These are phyloP conservation scores for Hsuehochloa calcarea DNA, from an alignment of 176 grass and related monocot species.

Conservation along the genomic window DNA sequence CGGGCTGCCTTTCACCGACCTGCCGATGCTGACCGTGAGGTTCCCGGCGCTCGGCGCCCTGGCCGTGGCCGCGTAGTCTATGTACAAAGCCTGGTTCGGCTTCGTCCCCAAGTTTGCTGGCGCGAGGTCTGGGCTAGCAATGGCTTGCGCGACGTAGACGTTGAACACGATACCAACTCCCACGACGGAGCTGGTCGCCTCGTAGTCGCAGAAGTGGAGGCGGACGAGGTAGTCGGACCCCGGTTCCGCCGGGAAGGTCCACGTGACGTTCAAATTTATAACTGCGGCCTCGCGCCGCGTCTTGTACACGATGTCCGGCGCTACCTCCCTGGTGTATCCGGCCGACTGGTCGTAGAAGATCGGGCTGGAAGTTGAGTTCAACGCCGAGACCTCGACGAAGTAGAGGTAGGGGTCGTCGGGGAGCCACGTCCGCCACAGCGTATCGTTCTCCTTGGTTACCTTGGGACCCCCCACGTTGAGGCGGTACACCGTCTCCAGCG, in stretches of 20 bases:
- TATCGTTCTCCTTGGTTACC: constrained; percentile 38
- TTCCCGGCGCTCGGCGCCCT: constrained; percentile 3
- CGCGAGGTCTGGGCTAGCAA: background rate
- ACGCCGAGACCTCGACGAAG: background rate
- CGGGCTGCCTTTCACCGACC: background rate
- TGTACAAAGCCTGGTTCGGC: constrained; percentile 27
- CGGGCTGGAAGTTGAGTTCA: background rate
- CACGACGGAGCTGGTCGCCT: background rate
- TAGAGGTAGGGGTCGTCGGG: constrained; percentile 52
- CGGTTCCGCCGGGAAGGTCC: constrained; percentile 41
- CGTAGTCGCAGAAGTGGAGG: constrained; percentile 77
- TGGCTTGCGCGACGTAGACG: constrained; percentile 44
- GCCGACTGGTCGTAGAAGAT: background rate
- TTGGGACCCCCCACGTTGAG: constrained; percentile 60
- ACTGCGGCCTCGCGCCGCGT: constrained; percentile 50
- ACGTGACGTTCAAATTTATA: constrained; percentile 54
- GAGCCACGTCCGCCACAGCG: constrained; percentile 67
- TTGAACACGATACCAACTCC: constrained; percentile 20
- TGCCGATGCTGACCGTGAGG: constrained; percentile 52
- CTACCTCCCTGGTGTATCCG: constrained; percentile 18
- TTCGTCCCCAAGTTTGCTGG: background rate
- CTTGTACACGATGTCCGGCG: constrained; percentile 50
- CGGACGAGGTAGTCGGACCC: constrained; percentile 49
- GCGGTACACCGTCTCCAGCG: constrained; percentile 60
- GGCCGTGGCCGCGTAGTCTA: constrained; percentile 36